A percentile compares a stretch with the other conserved stretches of the same genome.
phyloP scores from a whole-genome alignment of 2,329 filamentous ascomycete species.

The Scopulariopsis brevicaulis region DNA sequence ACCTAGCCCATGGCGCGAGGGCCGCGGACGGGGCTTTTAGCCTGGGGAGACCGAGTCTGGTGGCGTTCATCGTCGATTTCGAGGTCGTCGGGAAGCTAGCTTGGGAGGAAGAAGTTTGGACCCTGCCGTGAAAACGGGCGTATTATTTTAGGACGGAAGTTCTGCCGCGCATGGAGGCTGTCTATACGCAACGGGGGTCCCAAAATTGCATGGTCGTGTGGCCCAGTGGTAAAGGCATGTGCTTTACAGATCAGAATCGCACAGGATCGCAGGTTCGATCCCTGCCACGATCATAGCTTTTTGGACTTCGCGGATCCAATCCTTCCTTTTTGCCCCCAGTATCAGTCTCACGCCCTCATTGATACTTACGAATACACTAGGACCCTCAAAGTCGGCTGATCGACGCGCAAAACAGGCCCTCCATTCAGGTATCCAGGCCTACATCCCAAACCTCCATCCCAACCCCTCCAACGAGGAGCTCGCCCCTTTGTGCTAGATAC shows the following conservation, averaged over 20 bases:
- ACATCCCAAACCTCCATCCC: conserved; percentile 33
- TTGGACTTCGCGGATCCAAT: too few species aligned
- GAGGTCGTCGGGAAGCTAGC: background rate
- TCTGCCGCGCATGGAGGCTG: background rate
- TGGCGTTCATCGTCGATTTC: background rate
- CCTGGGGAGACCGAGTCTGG: background rate
- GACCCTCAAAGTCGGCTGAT: background rate
- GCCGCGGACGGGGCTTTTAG: conserved; percentile 1
- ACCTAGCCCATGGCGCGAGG: background rate
- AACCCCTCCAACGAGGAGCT: conserved; percentile 30
- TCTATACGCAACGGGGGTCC: background rate
- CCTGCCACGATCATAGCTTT: conserved; percentile 24
- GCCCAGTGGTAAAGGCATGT: conserved; percentile 27
- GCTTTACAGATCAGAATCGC: conserved; percentile 22
- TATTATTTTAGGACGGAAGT: background rate
- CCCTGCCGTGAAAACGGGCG: background rate
- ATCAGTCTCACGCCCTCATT: background rate
- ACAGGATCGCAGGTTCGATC: conserved; percentile 32
- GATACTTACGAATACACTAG: background rate
- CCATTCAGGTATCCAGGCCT: background rate
- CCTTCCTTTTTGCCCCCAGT: conserved; percentile 5
- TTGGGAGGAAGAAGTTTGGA: background rate
- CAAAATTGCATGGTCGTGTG: conserved; percentile 15
- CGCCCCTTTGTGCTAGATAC: conserved; percentile 16
- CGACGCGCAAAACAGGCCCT: background rate